These are phyloP conservation scores for Rhizoclosmatium sp. DNA, from an alignment of 192 early-diverging fungal genomes.

Conservation along the genomic window DNA sequence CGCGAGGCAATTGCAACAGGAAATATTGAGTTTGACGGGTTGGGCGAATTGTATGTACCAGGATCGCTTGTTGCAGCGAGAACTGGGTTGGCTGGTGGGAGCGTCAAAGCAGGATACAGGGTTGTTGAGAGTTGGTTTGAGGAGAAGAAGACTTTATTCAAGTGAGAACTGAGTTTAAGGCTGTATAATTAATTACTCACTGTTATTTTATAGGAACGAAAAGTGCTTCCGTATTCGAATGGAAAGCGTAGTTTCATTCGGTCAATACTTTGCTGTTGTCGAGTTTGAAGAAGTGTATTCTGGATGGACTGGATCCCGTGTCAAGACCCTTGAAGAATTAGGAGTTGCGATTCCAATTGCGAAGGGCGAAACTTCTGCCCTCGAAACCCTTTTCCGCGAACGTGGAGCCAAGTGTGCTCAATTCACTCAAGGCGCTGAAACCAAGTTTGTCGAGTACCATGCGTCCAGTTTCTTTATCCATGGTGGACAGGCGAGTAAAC, in stretches of 20 bases:
- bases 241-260: slow-evolving; percentile 49
- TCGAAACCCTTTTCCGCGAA: slow-evolving; percentile 22
- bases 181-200: background rate
- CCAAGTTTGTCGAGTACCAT: slow-evolving; percentile 19
- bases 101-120: slow-evolving; percentile 37
- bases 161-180: background rate
- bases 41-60: slow-evolving; percentile 52
- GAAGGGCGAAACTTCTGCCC: background rate
- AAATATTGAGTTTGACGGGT: slow-evolving; percentile 45
- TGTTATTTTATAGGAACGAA: slow-evolving; percentile 31
- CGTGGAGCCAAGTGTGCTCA: slow-evolving; percentile 46
- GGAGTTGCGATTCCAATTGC: slow-evolving; percentile 9
- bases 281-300: slow-evolving; percentile 51
- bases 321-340: slow-evolving; percentile 16
- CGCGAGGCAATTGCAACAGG: slow-evolving; percentile 37
- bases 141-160: slow-evolving; percentile 49
- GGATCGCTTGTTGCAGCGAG: slow-evolving; percentile 43
- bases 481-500: background rate
- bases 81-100: slow-evolving; percentile 41
- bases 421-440: slow-evolving; percentile 4
- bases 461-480: slow-evolving; percentile 16
- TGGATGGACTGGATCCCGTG: slow-evolving; percentile 41
- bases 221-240: slow-evolving; percentile 48
- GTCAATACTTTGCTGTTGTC: slow-evolving; percentile 46
- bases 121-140: slow-evolving; percentile 50